Evolutionary conservation across 371 early-diverging fungal species (phyloP), one percentile per base, ranked within the genome.

Genomic region (Mortierella sp.): DNA sequence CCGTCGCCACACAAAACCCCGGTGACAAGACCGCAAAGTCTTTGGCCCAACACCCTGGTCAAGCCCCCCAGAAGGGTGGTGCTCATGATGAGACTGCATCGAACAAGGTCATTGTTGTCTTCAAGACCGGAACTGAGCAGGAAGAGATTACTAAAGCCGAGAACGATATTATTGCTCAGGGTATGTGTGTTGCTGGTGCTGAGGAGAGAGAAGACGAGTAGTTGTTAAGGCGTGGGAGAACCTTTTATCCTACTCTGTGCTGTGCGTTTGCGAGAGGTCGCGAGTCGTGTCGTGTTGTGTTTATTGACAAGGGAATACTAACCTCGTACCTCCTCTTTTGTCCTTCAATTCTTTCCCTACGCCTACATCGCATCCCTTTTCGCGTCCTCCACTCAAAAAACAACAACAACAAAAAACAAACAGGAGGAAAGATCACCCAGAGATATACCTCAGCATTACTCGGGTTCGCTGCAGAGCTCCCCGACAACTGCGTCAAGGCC

Each of bases 391-490:
- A 24, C 26, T 5, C 42, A 38, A 38, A 38, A 38, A 38, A 38
- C 55, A 8, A 21, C 24, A 65, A 10, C 21, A 38, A 10, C 42
- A 38, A 63, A 31, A 16, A 34, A 34, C 31, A 38, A 34, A 31
- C 76, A 82, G 83, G 79, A 34, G 87, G 87, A 65, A 78, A 58
- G 57, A 65, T 86, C 72, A 76, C 70, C 24, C 87, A 86, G 14
- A 71, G 78, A n/a, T 86, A 82, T 63, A 73, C 8, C 31, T 28
- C 80, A 13, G 82, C 78, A 6, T 31, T 82, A 38, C 55, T 78
- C 45, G 87, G 87, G 2, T 86, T 89, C 81, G 77, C 91, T 28
- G 91, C 91, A 47, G 72, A 82, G 42, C 80, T 93, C 14, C 92
- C 92, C 42, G 90, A 91, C 72, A 74, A 75, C 48, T 14, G 48